Evolutionary conservation across 441 rosid genomes (phyloP).

Genomic region (Isatis lusitanica): DNA sequence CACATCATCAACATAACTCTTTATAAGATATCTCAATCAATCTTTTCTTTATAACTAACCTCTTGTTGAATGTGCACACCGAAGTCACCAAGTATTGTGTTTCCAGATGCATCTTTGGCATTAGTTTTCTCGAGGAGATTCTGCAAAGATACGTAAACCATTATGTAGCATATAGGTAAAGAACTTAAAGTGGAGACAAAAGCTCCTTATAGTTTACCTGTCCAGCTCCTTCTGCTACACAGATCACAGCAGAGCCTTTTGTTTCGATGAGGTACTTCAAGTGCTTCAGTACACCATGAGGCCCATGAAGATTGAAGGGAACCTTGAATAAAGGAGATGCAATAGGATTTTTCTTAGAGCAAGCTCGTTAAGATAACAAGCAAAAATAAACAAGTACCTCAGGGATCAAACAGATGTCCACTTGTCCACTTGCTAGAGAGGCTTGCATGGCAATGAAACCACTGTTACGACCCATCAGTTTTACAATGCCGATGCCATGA

Average conservation of each 20-base stretch:
- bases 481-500: conserved; percentile 93
- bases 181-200: background rate
- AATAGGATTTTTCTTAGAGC: conserved; percentile 2
- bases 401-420: conserved; percentile 92
- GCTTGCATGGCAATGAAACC: conserved; percentile 99
- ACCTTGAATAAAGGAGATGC: conserved; percentile 45
- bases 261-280: conserved; percentile 83
- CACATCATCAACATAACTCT: background rate
- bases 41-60: conserved; percentile 49
- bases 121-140: conserved; percentile 75
- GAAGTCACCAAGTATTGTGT: conserved; percentile 73
- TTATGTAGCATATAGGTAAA: background rate
- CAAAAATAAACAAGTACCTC: conserved; percentile 56
- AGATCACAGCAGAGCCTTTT: conserved; percentile 92
- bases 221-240: conserved; percentile 99
- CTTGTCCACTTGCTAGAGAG: conserved; percentile 93
- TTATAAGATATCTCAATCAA: background rate
- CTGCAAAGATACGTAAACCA: conserved; percentile 39
- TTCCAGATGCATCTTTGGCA: conserved; percentile 95
- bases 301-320: conserved; percentile 79
- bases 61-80: conserved; percentile 93
- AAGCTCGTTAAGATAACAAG: background rate
- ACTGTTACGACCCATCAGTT: conserved; percentile 97
- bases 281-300: conserved; percentile 84
- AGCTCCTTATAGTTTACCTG: conserved; percentile 50